Conservation (phyloP, 169 alveolate species). For the Plasmodium vivax region DNA sequence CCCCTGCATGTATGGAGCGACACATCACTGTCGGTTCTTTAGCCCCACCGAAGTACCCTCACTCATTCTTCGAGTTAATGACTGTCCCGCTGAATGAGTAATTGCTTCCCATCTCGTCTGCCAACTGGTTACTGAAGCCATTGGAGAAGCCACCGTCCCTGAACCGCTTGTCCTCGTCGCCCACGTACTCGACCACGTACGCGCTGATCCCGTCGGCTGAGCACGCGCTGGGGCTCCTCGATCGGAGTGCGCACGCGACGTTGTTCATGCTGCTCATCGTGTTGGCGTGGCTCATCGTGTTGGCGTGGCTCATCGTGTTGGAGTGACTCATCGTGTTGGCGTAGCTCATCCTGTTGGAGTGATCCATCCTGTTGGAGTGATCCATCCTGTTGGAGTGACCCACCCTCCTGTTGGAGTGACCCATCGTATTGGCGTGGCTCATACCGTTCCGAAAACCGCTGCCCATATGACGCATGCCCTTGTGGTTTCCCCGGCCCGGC, state of each 20-base stretch:
- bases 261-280: neutral
- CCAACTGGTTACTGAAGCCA: conserved; percentile 12
- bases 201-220: conserved; percentile 73
- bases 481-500: neutral
- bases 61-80: neutral
- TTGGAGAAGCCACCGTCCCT: conserved; percentile 17
- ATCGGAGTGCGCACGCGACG: neutral
- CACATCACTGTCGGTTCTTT: neutral
- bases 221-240: conserved; percentile 63
- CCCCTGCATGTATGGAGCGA: neutral
- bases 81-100: conserved; percentile 43
- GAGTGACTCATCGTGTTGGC: neutral
- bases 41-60: neutral
- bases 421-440: neutral
- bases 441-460: neutral
- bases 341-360: neutral
- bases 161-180: conserved; percentile 19
- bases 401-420: neutral
- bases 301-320: neutral
- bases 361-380: neutral
- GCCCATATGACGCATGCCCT: neutral
- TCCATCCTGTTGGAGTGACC: neutral
- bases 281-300: neutral
- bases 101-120: conserved; percentile 51
- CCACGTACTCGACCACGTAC: conserved; percentile 62